Percentiles rank a stretch among this genome's conserved stretches.
These are phyloP conservation scores for Fusarium sp. DNA, from an alignment of 2,329 filamentous ascomycete species.

Conservation along the genomic window DNA sequence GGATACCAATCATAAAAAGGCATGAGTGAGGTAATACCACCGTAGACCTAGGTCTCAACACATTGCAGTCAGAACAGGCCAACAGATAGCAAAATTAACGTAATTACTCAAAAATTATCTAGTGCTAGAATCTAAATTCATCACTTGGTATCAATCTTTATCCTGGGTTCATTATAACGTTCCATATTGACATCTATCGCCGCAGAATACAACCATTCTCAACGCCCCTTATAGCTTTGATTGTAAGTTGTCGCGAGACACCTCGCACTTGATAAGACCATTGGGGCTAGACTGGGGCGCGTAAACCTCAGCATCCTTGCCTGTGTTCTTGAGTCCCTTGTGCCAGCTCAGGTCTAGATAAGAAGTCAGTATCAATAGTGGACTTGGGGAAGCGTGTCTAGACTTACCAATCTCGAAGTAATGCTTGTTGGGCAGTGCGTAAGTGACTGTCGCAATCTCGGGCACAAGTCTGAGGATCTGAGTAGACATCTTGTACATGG, in stretches of 20 bases:
- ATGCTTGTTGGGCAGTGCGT: slow-evolving; percentile 95
- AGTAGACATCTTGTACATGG: slow-evolving; percentile 99
- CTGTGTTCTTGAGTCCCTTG: slow-evolving; percentile 93
- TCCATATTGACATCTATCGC: slow-evolving; percentile 18
- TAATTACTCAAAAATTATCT: neutral
- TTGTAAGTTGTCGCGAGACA: slow-evolving; percentile 63
- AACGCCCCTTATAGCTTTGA: slow-evolving; percentile 1
- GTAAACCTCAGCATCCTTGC: slow-evolving; percentile 94
- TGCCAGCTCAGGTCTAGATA: slow-evolving; percentile 89
- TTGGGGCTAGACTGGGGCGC: slow-evolving; percentile 93
- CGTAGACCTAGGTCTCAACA: too few species aligned
- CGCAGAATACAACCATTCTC: slow-evolving; percentile 4
- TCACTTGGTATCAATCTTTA: slow-evolving; percentile 32
- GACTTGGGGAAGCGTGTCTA: neutral
- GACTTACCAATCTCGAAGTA: slow-evolving; percentile 92
- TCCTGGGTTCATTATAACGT: slow-evolving; percentile 27
- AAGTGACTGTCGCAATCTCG: slow-evolving; percentile 76
- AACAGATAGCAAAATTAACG: neutral
- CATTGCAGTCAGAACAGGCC: neutral
- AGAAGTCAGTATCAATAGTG: slow-evolving; percentile 26
- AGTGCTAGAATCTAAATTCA: slow-evolving; percentile 7
- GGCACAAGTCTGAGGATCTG: slow-evolving; percentile 81
- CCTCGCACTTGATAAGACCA: slow-evolving; percentile 93
- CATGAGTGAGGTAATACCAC: neutral
- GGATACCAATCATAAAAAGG: neutral